Conservation (phyloP, 768 basidiomycete genomes). For the Cyathus striatus region DNA sequence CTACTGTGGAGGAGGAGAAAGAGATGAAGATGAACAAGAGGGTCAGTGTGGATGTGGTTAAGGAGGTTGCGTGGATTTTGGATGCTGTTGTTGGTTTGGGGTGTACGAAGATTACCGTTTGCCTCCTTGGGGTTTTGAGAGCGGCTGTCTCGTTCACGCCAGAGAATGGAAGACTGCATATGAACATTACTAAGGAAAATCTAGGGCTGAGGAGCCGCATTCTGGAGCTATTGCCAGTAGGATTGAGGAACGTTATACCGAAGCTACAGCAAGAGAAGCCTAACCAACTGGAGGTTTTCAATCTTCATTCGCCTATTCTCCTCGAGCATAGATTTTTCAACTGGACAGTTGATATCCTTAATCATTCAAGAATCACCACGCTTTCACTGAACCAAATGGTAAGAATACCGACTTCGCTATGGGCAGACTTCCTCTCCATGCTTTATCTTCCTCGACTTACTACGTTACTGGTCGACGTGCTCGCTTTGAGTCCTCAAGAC, state of each 20-base stretch:
- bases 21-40: no score
- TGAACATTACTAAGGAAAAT: no score
- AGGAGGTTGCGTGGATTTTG: no score
- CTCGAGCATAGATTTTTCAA: slow-evolving; percentile 12
- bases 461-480: slow-evolving; percentile 14
- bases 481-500: slow-evolving; percentile 5
- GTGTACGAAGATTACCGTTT: neutral
- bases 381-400: slow-evolving; percentile 17
- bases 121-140: neutral
- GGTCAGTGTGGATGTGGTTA: no score
- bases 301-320: slow-evolving; percentile 17
- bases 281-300: slow-evolving; percentile 9
- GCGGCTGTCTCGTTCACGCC: neutral
- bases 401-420: slow-evolving; percentile 5
- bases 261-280: neutral
- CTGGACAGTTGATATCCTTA: slow-evolving; percentile 18
- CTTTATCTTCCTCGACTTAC: slow-evolving; percentile 16
- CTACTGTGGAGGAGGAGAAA: no score
- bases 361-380: slow-evolving; percentile 11
- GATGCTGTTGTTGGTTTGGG: neutral
- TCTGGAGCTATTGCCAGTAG: neutral
- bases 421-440: slow-evolving; percentile 15
- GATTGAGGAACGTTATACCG: neutral
- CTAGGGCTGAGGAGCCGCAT: neutral
- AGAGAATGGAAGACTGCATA: neutral